phyloP scores from a whole-genome alignment of 805 yeast genomes.

The Cyberlindnera euphorbiiphila region DNA sequence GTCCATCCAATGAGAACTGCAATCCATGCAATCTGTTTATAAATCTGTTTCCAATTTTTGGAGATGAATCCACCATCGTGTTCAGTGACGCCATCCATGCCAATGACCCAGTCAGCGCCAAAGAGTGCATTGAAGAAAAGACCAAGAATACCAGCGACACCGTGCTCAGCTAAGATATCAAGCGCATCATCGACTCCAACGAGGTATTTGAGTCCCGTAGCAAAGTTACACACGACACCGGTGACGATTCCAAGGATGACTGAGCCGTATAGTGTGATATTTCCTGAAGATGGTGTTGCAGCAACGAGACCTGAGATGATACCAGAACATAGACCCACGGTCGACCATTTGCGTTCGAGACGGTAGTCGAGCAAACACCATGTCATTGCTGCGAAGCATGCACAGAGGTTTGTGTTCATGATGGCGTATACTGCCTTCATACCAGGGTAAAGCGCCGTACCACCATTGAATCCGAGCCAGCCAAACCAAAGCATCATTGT shows the following conservation, averaged over 20 bases:
- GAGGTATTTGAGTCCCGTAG: slow-evolving; percentile 82
- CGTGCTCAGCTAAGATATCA: slow-evolving; percentile 98
- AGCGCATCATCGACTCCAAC: slow-evolving; percentile 85
- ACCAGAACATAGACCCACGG: slow-evolving; percentile 94
- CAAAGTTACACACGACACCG: slow-evolving; percentile 81
- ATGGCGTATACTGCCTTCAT: slow-evolving; percentile 83
- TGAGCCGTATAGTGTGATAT: slow-evolving; percentile 88
- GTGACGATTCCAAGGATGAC: slow-evolving; percentile 77
- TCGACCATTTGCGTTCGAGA: slow-evolving; percentile 85
- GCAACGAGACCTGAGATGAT: slow-evolving; percentile 94
- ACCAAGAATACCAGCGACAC: slow-evolving; percentile 91
- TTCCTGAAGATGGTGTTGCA: slow-evolving; percentile 93
- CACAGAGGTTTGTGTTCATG: slow-evolving; percentile 87
- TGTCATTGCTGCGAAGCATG: slow-evolving; percentile 84
- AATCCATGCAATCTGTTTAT: slow-evolving; percentile 82
- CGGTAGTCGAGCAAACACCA: slow-evolving; percentile 92
- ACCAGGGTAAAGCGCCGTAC: slow-evolving; percentile 78
- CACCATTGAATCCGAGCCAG: slow-evolving; percentile 95
- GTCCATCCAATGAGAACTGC: slow-evolving; percentile 73
- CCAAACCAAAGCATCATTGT: slow-evolving; percentile 88
- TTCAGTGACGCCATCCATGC: slow-evolving; percentile 81
- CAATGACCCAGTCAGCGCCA: slow-evolving; percentile 83
- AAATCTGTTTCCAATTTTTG: slow-evolving; percentile 87
- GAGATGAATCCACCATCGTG: slow-evolving; percentile 92
- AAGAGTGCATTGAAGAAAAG: slow-evolving; percentile 84